Evolutionary conservation across 257 asterid genomes (phyloP).

Genomic region (Lavandula angustifolia): DNA sequence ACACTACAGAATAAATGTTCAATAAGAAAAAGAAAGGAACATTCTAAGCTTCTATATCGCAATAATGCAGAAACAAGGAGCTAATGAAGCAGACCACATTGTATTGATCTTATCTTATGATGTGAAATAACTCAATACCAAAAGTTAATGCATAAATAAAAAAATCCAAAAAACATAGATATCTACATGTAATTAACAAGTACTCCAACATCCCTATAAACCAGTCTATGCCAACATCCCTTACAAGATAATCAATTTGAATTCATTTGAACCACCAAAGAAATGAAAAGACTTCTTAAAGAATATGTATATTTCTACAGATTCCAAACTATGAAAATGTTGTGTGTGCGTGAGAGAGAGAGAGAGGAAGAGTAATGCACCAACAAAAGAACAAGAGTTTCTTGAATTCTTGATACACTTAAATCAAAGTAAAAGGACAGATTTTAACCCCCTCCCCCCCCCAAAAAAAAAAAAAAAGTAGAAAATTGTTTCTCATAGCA

Average conservation of each 20-base stretch:
- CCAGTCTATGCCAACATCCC: neutral
- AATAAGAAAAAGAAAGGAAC: conserved; percentile 8
- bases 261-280: neutral
- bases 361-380: neutral
- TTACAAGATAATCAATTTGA: conserved; percentile 5
- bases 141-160: neutral
- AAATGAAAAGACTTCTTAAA: neutral
- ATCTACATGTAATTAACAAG: neutral
- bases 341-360: neutral
- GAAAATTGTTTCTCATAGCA: conserved; percentile 1
- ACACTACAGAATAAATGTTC: conserved; percentile 9
- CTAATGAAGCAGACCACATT: neutral
- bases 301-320: neutral
- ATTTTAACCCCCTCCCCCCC: neutral
- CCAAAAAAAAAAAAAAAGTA: no score
- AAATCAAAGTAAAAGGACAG: neutral
- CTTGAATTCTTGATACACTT: neutral
- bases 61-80: neutral
- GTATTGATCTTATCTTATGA: neutral
- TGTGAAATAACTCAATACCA: neutral
- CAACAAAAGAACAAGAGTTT: neutral
- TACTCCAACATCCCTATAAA: no score
- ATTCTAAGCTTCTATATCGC: neutral
- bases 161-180: neutral
- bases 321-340: neutral